Evolutionary conservation across 345 rosid species (phyloP).

Genomic region (Reutealis trisperma): DNA sequence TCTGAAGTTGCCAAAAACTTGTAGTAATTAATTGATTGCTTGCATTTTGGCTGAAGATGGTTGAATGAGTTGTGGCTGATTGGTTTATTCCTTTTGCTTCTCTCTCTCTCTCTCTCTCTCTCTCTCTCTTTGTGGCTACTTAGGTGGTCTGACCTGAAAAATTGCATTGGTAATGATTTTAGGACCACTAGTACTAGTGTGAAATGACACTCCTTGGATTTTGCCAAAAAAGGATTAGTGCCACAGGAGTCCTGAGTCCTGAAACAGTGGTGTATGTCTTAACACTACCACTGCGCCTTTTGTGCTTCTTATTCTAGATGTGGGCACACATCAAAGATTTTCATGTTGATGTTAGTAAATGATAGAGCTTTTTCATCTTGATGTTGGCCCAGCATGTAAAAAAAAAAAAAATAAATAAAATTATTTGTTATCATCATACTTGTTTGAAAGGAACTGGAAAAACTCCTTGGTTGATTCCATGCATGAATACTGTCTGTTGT

Average conservation of each 20-base stretch:
- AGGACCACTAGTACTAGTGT: background rate
- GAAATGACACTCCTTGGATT: background rate
- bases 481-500: no score
- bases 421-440: no score
- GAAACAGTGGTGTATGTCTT: background rate
- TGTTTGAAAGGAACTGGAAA: no score
- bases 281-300: no score
- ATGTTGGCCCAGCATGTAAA: no score
- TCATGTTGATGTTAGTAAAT: no score
- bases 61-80: background rate
- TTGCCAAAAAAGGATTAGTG: background rate
- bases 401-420: no score
- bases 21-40: background rate
- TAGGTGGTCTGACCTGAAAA: background rate
- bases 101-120: background rate
- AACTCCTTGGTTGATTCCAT: no score
- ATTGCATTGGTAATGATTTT: background rate
- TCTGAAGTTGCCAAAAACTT: background rate
- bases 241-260: background rate
- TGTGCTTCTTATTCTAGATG: no score
- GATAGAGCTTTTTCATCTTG: no score
- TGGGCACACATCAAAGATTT: no score
- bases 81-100: background rate
- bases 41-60: conserved; percentile 1
- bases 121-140: background rate